These are phyloP conservation scores for Discostella pseudostelligera DNA, from an alignment of 108 stramenopile genomes.

Conservation along the genomic window DNA sequence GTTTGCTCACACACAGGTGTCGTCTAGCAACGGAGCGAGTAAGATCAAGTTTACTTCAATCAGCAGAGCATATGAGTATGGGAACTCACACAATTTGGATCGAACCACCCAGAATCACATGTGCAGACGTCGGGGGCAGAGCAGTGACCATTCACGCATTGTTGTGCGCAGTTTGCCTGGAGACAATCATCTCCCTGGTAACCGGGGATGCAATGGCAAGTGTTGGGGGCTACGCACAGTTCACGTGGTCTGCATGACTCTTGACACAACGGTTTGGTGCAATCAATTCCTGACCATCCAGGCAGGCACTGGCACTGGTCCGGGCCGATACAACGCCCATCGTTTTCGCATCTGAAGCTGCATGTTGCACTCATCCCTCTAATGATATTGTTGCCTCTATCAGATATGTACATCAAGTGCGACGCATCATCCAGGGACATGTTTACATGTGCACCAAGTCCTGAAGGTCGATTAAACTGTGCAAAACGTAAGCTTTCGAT, in stretches of 20 bases:
- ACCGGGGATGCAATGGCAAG: slow-evolving; percentile 81
- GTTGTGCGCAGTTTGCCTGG: slow-evolving; percentile 65
- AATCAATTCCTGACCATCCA: slow-evolving; percentile 72
- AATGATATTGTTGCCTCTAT: slow-evolving; percentile 74
- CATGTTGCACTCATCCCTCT: slow-evolving; percentile 75
- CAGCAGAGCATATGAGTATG: not conserved
- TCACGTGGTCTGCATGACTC: slow-evolving; percentile 40
- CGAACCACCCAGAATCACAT: slow-evolving; percentile 82
- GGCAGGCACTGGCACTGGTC: slow-evolving; percentile 63
- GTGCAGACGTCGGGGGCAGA: slow-evolving; percentile 81
- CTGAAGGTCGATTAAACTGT: slow-evolving; percentile 58
- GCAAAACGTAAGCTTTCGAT: not conserved
- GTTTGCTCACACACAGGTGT: slow-evolving; percentile 86
- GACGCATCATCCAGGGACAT: slow-evolving; percentile 33
- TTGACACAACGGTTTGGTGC: slow-evolving; percentile 64
- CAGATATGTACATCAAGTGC: slow-evolving; percentile 62
- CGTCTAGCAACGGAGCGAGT: slow-evolving; percentile 22
- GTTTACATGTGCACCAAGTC: slow-evolving; percentile 53
- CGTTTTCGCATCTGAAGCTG: slow-evolving; percentile 78
- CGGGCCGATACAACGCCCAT: slow-evolving; percentile 63
- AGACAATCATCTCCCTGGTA: slow-evolving; percentile 61
- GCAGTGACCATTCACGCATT: slow-evolving; percentile 72
- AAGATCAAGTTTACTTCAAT: not conserved
- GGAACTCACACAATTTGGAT: slow-evolving; percentile 65
- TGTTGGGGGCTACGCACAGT: slow-evolving; percentile 79